Evolutionary conservation across 1,139 yeast species (phyloP).

Genomic region (Taphrina sp.): DNA sequence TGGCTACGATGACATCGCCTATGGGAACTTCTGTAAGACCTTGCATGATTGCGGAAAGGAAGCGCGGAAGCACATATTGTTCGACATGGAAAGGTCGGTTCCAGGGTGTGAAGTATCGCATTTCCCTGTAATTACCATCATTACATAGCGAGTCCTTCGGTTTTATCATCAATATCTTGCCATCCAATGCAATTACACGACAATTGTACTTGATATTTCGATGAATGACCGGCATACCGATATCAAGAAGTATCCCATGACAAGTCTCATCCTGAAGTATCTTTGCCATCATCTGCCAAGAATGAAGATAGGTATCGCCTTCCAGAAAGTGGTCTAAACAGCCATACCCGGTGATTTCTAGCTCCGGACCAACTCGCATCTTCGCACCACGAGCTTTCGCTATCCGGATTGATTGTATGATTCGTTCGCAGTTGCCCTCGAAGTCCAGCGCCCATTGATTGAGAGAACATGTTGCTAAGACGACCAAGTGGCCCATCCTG

Average conservation of each 20-base stretch:
- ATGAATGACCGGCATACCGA: conserved; percentile 92
- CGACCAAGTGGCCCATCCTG: conserved; percentile 27
- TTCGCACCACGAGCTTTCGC: conserved; percentile 77
- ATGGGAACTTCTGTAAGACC: conserved; percentile 66
- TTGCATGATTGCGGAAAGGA: conserved; percentile 56
- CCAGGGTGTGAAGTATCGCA: conserved; percentile 98
- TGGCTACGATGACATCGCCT: conserved; percentile 86
- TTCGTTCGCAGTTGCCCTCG: conserved; percentile 93
- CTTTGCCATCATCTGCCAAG: conserved; percentile 90
- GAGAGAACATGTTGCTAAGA: conserved; percentile 45
- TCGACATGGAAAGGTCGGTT: conserved; percentile 72
- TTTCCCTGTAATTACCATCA: conserved; percentile 96
- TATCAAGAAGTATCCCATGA: conserved; percentile 74
- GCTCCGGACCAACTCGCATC: conserved; percentile 93
- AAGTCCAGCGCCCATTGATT: conserved; percentile 99
- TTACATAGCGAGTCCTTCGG: conserved; percentile 92
- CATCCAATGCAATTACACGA: conserved; percentile 76
- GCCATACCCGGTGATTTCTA: conserved; percentile 81
- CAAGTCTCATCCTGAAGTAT: conserved; percentile 66
- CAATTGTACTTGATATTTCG: conserved; percentile 88
- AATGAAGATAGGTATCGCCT: conserved; percentile 80
- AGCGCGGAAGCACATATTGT: conserved; percentile 65
- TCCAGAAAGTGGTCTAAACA: conserved; percentile 94
- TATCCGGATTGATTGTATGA: conserved; percentile 68
- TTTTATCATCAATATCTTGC: conserved; percentile 74